Base-by-base conservation (phyloP, 306 rosid genomes). In the Crataegus laevigata region DNA sequence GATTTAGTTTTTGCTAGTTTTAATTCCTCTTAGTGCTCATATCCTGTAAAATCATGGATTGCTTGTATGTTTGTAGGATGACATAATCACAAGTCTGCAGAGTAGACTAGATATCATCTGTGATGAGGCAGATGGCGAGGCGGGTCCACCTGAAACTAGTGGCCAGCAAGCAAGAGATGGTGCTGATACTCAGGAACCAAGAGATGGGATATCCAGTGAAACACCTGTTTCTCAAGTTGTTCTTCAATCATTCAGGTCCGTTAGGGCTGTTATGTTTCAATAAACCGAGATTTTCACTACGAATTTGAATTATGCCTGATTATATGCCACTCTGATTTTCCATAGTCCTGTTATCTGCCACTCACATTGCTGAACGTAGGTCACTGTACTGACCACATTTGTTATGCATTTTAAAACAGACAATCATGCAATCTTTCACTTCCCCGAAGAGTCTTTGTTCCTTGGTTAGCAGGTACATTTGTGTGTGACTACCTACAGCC, bases 51-150 rank as follows among this genome's bases (percentile, higher is more conserved):
- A 69, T 51, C 32, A 25, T 70, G 43, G 69, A 68, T 61, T 78
- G 38, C 42, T 43, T 75, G 77, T 65, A 25, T 76, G 69, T 78
- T 77, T 69, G 50, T 60, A 91, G 97, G 94, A 87, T 84, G 97
- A 94, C 85, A 94, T 94, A 83, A 86, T 86, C 77, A 82, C 13
- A 19, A 94, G 97, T 86, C 82, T 94, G 82, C 93, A 75, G 58
- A 90, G 98, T 88, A 90, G 98, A 87, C 80, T 94, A 80, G 98
- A 86, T 84, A 89, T 91, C 78, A 90, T 94, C 74, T 77, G 96
- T 76, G 96, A 94, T 58, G 98, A 91, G 85, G 88, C 82, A 75
- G 91, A 86, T 72, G 85, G 78, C 80, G 88, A 87, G 78, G 75
- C 83, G 22, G 75, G 72, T 75, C 43, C 73, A 72, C 68, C 75